These are phyloP conservation scores for Colletotrichum chrysophilum DNA, from an alignment of 2,329 filamentous ascomycete genomes.

Conservation along the genomic window DNA sequence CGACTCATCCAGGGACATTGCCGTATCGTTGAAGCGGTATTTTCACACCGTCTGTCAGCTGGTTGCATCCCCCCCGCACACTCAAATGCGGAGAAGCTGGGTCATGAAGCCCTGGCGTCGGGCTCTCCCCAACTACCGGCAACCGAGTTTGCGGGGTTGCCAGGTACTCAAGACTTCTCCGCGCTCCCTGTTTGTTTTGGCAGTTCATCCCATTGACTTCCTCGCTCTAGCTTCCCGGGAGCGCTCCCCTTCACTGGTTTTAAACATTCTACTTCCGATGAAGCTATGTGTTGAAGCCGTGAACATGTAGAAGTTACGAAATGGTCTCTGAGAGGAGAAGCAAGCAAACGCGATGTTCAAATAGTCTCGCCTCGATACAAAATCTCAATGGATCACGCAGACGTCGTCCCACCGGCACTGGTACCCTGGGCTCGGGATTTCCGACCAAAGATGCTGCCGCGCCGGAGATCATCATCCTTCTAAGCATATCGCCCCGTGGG, in stretches of 20 bases:
- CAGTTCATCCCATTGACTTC: background rate
- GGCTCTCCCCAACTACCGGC: background rate
- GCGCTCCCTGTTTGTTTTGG: background rate
- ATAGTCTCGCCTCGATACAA: background rate
- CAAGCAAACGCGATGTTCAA: background rate
- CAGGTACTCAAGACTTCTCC: background rate
- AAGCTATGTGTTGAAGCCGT: background rate
- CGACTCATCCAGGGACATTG: background rate
- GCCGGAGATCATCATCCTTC: conserved; percentile 1
- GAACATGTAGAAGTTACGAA: background rate
- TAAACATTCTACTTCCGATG: background rate
- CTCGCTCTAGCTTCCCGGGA: background rate
- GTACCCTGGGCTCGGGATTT: background rate
- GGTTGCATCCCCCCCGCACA: background rate
- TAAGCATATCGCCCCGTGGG: background rate
- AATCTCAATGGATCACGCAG: background rate
- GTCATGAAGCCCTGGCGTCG: background rate
- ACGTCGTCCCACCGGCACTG: background rate
- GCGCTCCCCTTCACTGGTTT: background rate
- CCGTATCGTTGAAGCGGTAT: background rate
- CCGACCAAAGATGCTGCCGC: background rate
- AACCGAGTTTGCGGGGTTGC: background rate
- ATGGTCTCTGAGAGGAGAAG: background rate
- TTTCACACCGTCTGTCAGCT: background rate
- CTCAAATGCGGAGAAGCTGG: conserved; percentile 5